Conservation (phyloP, 768 basidiomycete species). For the Phlebiopsis flavidoalba region DNA sequence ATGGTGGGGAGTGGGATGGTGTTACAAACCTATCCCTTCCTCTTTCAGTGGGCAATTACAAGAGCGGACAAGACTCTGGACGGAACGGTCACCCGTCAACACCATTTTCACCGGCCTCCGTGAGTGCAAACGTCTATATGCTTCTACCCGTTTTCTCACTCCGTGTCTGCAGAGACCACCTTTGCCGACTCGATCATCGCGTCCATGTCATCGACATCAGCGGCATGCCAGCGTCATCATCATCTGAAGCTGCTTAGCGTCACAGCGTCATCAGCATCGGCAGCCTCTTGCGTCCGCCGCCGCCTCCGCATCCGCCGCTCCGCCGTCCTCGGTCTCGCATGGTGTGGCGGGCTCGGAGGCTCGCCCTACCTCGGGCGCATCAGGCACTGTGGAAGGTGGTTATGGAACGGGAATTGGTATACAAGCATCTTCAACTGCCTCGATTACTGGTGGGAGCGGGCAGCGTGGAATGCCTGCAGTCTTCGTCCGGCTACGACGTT, state of each 20-base stretch:
- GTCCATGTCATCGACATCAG: constrained; percentile 45
- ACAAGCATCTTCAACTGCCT: constrained; percentile 12
- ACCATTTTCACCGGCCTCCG: constrained; percentile 79
- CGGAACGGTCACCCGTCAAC: constrained; percentile 56
- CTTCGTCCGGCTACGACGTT: constrained; percentile 39
- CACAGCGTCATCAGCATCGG: constrained; percentile 33
- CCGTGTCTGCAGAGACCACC: constrained; percentile 58
- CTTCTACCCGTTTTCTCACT: constrained; percentile 6
- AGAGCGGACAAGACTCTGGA: constrained; percentile 49
- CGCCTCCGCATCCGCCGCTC: constrained; percentile 25
- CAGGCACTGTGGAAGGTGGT: no score
- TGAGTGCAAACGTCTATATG: constrained; percentile 37
- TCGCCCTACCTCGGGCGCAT: not conserved
- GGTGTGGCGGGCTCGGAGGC: constrained; percentile 1
- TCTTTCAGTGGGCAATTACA: constrained; percentile 79
- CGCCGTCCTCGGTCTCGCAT: constrained; percentile 10
- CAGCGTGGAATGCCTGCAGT: constrained; percentile 41
- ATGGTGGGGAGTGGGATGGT: constrained; percentile 38
- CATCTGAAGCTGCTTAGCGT: constrained; percentile 33
- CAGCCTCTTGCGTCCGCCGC: constrained; percentile 18
- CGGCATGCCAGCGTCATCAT: constrained; percentile 35
- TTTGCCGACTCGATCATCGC: constrained; percentile 61
- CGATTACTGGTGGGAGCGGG: constrained; percentile 16
- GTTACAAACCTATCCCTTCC: constrained; percentile 54
- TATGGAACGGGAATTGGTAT: no score